These are phyloP conservation scores for Drechmeria coniospora DNA, from an alignment of 2,329 filamentous ascomycete genomes.

Conservation along the genomic window DNA sequence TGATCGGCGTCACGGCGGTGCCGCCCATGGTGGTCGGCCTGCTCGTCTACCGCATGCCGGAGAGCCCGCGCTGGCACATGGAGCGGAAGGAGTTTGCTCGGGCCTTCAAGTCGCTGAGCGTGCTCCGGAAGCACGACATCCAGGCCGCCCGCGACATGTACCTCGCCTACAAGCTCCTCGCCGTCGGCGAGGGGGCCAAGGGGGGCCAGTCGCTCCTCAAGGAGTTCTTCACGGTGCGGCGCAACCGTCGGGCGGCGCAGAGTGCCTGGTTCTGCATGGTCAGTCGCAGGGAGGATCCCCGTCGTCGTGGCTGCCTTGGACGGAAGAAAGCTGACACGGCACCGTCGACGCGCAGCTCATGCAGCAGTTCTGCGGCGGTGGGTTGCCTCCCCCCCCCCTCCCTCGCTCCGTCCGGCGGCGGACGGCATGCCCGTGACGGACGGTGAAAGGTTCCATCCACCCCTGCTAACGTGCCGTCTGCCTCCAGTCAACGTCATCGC, in stretches of 20 bases:
- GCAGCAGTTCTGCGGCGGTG: slow-evolving; percentile 5
- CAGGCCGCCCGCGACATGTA: slow-evolving; percentile 45
- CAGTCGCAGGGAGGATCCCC: slow-evolving; percentile 3
- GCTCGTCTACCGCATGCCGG: slow-evolving; percentile 48
- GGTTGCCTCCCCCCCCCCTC: not conserved
- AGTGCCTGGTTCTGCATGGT: slow-evolving; percentile 22
- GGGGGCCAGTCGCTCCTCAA: slow-evolving; percentile 24
- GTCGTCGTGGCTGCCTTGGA: not conserved
- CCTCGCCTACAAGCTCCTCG: slow-evolving; percentile 21
- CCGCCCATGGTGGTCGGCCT: slow-evolving; percentile 34
- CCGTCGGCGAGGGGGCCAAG: slow-evolving; percentile 11
- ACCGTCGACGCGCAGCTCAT: slow-evolving; percentile 1
- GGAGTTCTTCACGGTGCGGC: slow-evolving; percentile 21
- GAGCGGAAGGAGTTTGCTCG: slow-evolving; percentile 30
- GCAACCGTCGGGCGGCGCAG: slow-evolving; percentile 20
- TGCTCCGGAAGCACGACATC: slow-evolving; percentile 36
- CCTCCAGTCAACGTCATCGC: slow-evolving; percentile 40
- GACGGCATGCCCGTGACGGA: too few species aligned
- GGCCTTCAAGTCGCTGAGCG: slow-evolving; percentile 36
- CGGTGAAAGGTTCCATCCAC: too few species aligned
- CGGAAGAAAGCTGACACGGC: not conserved
- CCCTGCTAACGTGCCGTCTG: not conserved
- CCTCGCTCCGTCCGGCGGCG: not conserved
- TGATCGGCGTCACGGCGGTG: slow-evolving; percentile 42
- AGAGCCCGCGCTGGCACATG: slow-evolving; percentile 38